Conservation (phyloP, 345 rosid species). For the Eucalyptus decipiens region DNA sequence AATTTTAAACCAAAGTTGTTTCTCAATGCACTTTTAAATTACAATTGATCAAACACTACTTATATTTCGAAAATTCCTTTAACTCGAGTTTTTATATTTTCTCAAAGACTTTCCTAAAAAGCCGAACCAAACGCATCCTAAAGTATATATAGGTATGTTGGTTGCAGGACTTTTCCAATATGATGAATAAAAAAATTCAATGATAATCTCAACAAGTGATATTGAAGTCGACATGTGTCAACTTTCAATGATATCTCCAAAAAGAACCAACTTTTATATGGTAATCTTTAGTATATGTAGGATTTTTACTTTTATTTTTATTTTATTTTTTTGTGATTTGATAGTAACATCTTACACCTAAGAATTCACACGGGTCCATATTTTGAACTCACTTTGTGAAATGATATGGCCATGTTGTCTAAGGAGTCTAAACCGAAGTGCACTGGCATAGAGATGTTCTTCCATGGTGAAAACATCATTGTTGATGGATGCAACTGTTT, state of each 20-base stretch:
- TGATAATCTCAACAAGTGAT: not conserved
- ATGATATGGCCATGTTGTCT: conserved; percentile 24
- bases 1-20: too few relatives aligned
- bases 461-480: not conserved
- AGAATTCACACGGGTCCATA: not conserved
- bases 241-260: not conserved
- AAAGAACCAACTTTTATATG: not conserved
- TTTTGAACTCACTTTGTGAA: conserved; percentile 15
- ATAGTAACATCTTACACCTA: not conserved
- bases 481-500: not conserved
- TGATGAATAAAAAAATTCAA: not conserved
- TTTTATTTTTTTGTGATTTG: not conserved
- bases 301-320: not conserved
- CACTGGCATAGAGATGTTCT: conserved; percentile 8
- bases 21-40: too few relatives aligned
- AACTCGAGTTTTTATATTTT: too few relatives aligned
- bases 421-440: conserved; percentile 30
- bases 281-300: not conserved
- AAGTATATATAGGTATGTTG: not conserved
- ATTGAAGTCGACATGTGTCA: not conserved
- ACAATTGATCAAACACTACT: too few relatives aligned
- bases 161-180: not conserved
- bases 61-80: too few relatives aligned
- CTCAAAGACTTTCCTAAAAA: rapidly evolving
- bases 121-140: rapidly evolving